A percentile compares a stretch with the other conserved stretches of the same genome.
These are phyloP conservation scores for Colletotrichum phormii DNA, from an alignment of 2,329 filamentous ascomycete species.

Conservation along the genomic window DNA sequence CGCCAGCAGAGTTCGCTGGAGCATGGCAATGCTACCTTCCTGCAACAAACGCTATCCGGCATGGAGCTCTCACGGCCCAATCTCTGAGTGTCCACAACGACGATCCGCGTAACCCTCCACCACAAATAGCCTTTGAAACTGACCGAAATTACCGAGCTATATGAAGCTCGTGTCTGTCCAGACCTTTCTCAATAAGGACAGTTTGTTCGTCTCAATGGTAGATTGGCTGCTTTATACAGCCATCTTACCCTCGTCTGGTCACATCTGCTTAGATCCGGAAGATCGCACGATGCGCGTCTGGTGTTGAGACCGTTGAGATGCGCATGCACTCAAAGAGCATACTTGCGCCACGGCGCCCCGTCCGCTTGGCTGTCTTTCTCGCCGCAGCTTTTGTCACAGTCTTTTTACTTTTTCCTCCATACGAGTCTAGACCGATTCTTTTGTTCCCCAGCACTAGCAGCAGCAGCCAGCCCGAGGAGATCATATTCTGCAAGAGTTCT, in stretches of 20 bases:
- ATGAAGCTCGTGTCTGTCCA: background rate
- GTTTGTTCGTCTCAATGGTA: background rate
- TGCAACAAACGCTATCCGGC: conserved; percentile 3
- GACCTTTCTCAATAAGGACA: background rate
- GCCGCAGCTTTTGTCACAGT: background rate
- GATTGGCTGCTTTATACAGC: background rate
- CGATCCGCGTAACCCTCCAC: conserved; percentile 25
- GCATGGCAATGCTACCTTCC: background rate
- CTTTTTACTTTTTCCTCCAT: background rate
- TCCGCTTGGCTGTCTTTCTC: background rate
- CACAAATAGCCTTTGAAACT: conserved; percentile 1
- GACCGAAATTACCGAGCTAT: conserved; percentile 3
- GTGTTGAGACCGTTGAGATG: background rate
- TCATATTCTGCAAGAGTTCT: conserved; percentile 41
- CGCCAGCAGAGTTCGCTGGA: background rate
- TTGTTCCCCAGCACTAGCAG: background rate
- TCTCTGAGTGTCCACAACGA: background rate
- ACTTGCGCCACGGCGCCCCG: background rate
- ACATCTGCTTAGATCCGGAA: background rate
- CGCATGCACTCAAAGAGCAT: background rate
- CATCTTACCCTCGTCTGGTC: background rate
- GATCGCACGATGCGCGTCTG: background rate
- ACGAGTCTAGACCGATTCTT: background rate
- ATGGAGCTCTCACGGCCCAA: background rate
- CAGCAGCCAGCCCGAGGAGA: background rate